Evolutionary conservation across 164 flowering plant species (phyloP).

Genomic region (Piper longum): DNA sequence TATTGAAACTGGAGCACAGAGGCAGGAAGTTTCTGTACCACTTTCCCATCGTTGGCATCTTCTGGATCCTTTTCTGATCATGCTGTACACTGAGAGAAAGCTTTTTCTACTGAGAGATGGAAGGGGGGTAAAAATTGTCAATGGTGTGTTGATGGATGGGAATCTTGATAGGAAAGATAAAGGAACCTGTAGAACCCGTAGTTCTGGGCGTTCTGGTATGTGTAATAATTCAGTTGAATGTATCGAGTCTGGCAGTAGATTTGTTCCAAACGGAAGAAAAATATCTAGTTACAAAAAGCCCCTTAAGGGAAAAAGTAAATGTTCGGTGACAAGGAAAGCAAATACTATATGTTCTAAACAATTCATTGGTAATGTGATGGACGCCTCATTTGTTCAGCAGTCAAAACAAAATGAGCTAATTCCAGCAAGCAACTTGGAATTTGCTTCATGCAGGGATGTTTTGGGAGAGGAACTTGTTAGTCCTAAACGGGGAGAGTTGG

Average conservation of each 20-base stretch:
- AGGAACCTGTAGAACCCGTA: background rate
- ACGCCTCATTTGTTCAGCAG: too few species aligned
- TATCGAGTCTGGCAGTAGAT: background rate
- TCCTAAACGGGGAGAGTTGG: background rate
- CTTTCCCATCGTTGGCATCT: constrained; percentile 51
- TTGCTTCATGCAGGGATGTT: too few species aligned
- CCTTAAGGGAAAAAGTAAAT: background rate
- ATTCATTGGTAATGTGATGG: too few species aligned
- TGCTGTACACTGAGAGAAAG: constrained; percentile 45
- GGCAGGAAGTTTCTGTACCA: constrained; percentile 18
- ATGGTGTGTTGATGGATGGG: background rate
- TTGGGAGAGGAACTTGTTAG: too few species aligned
- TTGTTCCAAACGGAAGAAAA: background rate
- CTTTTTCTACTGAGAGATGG: constrained; percentile 33
- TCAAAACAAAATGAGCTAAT: too few species aligned
- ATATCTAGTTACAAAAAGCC: background rate
- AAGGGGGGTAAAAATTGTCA: constrained; percentile 6
- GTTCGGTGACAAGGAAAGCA: background rate
- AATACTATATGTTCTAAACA: background rate
- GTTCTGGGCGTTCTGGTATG: background rate
- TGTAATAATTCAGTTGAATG: background rate
- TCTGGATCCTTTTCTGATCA: constrained; percentile 73
- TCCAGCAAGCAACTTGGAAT: too few species aligned
- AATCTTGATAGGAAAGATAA: background rate
- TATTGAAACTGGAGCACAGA: constrained; percentile 34